A percentile compares a stretch with the other conserved stretches of the same genome.
These are phyloP conservation scores for Penicillium cosmopolitanum DNA, from an alignment of 495 filamentous ascomycete genomes.

Conservation along the genomic window DNA sequence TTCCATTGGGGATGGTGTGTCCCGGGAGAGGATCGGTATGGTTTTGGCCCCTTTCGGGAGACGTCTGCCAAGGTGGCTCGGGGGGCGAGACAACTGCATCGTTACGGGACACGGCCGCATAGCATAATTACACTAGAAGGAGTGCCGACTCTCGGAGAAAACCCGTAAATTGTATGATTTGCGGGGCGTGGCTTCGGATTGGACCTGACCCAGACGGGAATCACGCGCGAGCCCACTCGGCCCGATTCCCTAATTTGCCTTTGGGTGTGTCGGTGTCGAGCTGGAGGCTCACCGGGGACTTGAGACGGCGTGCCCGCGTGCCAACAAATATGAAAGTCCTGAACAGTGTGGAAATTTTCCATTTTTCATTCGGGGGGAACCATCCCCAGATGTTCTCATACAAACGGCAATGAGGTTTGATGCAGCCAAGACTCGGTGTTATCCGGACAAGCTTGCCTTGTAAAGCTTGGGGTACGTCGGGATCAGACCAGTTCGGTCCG, in stretches of 20 bases:
- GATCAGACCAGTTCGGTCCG: conserved; percentile 1
- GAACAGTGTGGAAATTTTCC: neutral
- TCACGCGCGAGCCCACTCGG: conserved; percentile 1
- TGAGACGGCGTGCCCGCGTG: neutral
- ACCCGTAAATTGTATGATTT: conserved; percentile 1
- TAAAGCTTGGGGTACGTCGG: conserved; percentile 1
- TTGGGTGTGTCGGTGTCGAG: neutral
- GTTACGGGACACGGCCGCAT: neutral
- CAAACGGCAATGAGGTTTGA: conserved; percentile 2
- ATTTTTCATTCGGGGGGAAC: neutral
- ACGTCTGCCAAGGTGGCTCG: conserved; percentile 2
- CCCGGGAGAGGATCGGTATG: neutral
- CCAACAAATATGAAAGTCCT: neutral
- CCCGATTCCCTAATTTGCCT: conserved; percentile 1
- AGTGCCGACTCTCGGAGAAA: neutral
- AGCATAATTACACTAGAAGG: neutral
- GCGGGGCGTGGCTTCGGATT: conserved; percentile 3
- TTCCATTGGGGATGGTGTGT: neutral
- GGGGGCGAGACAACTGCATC: conserved; percentile 1
- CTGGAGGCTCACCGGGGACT: neutral
- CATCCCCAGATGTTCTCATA: neutral
- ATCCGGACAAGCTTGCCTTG: neutral
- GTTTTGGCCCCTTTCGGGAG: conserved; percentile 4
- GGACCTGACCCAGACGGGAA: neutral
- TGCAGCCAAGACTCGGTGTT: conserved; percentile 2